Conservation (phyloP, 768 basidiomycete species). For the Boletus tylopilopsis region DNA sequence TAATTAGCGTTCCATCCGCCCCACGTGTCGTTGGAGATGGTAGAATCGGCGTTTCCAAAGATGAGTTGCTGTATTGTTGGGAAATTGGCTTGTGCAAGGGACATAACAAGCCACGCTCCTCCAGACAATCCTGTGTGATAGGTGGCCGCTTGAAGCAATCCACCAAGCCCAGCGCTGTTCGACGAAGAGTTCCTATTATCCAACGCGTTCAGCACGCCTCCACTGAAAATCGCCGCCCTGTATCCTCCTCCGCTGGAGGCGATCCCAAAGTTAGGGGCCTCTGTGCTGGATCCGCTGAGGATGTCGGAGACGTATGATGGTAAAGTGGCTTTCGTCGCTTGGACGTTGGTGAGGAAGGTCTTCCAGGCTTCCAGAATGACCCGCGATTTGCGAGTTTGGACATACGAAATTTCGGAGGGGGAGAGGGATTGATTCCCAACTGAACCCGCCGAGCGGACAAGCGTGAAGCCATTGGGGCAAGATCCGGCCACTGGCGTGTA, state of each 20-base stretch:
- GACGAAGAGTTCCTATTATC: constrained; percentile 47
- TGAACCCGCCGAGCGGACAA: constrained; percentile 28
- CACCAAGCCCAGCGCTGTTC: constrained; percentile 40
- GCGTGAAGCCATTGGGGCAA: constrained; percentile 21
- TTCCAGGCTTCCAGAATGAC: constrained; percentile 40
- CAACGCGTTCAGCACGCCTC: constrained; percentile 44
- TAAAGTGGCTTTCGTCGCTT: constrained; percentile 25
- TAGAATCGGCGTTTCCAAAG: constrained; percentile 27
- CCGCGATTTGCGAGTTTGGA: constrained; percentile 28
- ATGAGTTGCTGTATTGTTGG: constrained; percentile 36
- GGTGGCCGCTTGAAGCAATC: constrained; percentile 48
- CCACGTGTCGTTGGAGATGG: constrained; percentile 21
- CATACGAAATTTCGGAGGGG: constrained; percentile 34
- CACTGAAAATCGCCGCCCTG: constrained; percentile 52
- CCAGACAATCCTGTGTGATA: constrained; percentile 53
- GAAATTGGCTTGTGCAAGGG: constrained; percentile 39
- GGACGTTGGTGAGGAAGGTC: constrained; percentile 36
- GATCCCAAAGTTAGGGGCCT: constrained; percentile 42
- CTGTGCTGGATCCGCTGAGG: constrained; percentile 15
- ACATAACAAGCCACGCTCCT: constrained; percentile 37
- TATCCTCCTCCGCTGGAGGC: constrained; percentile 56
- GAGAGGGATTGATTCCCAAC: constrained; percentile 32
- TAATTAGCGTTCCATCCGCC: constrained; percentile 33
- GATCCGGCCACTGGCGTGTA: constrained; percentile 19
- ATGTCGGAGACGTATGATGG: constrained; percentile 36